Evolutionary conservation across 2,329 filamentous ascomycete genomes (phyloP).

Genomic region (Penicillium sp.): DNA sequence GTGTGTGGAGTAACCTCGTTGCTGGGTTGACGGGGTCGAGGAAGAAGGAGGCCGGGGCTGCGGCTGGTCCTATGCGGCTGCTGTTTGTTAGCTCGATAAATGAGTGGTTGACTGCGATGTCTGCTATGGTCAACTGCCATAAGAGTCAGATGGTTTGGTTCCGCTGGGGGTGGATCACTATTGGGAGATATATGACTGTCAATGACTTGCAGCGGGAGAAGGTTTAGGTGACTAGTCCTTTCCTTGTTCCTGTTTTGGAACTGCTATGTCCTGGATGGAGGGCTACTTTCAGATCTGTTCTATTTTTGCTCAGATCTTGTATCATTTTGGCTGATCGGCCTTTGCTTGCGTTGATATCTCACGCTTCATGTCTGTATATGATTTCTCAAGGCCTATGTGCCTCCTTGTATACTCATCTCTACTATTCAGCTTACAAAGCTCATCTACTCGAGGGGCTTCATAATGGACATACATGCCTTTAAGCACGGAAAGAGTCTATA

Average conservation of each 20-base stretch:
- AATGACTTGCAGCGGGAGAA: conserved; percentile 75
- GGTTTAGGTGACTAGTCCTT: conserved; percentile 26
- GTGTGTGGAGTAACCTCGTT: conserved; percentile 45
- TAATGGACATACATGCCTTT: background rate
- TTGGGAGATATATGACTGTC: conserved; percentile 92
- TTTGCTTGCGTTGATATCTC: background rate
- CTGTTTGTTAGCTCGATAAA: conserved; percentile 69
- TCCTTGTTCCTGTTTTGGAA: background rate
- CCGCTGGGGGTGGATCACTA: conserved; percentile 87
- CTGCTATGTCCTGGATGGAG: background rate
- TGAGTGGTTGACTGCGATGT: conserved; percentile 67
- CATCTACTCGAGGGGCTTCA: background rate
- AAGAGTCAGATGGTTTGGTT: conserved; percentile 99
- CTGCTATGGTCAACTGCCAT: conserved; percentile 87
- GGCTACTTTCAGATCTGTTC: background rate
- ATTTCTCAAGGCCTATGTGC: background rate
- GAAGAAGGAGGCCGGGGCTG: conserved; percentile 1
- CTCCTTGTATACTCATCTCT: conserved; percentile 2
- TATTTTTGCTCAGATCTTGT: background rate
- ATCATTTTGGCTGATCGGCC: background rate
- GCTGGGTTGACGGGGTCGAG: conserved; percentile 10
- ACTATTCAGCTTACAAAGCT: background rate
- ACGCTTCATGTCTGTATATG: conserved; percentile 4
- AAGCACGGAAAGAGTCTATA: background rate
- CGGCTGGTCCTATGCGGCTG: conserved; percentile 51